Percentiles rank a stretch among this genome's conserved stretches.
Evolutionary conservation across 345 rosid genomes (phyloP).

Genomic region (Schrenkiella parvula): DNA sequence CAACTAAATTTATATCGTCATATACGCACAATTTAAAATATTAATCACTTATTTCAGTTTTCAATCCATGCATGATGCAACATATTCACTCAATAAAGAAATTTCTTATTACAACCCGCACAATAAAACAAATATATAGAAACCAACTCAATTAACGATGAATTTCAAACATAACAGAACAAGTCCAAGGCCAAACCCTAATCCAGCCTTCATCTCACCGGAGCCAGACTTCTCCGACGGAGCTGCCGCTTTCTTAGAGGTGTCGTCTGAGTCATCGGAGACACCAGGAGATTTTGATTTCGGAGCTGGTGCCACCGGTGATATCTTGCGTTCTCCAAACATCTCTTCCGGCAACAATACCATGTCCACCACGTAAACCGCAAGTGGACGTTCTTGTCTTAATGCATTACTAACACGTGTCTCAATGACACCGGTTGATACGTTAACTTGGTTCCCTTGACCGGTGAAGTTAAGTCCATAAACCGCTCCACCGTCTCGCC

Average conservation of each 20-base stretch:
- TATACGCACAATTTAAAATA: neutral
- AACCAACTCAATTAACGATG: constrained; percentile 33
- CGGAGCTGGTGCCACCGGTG: constrained; percentile 40
- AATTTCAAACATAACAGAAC: constrained; percentile 47
- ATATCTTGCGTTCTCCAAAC: constrained; percentile 41
- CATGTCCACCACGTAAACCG: constrained; percentile 73
- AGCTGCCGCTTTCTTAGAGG: constrained; percentile 33
- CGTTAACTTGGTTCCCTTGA: constrained; percentile 70
- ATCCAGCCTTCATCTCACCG: constrained; percentile 31
- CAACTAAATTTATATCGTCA: no score
- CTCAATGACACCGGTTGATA: constrained; percentile 58
- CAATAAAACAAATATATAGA: neutral
- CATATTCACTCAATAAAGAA: neutral
- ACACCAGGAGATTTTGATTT: constrained; percentile 13
- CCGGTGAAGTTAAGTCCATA: constrained; percentile 70
- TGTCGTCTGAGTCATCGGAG: neutral
- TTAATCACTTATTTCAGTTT: neutral
- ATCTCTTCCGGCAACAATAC: constrained; percentile 67
- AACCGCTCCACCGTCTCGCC: constrained; percentile 34
- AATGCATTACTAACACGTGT: constrained; percentile 63
- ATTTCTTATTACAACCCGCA: constrained; percentile 1
- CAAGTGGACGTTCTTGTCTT: constrained; percentile 49
- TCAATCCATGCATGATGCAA: neutral
- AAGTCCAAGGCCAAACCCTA: constrained; percentile 49
- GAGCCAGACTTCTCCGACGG: constrained; percentile 30